Evolutionary conservation across 2,329 filamentous ascomycete species (phyloP).

Genomic region (Aspergillus aculeatinus): DNA sequence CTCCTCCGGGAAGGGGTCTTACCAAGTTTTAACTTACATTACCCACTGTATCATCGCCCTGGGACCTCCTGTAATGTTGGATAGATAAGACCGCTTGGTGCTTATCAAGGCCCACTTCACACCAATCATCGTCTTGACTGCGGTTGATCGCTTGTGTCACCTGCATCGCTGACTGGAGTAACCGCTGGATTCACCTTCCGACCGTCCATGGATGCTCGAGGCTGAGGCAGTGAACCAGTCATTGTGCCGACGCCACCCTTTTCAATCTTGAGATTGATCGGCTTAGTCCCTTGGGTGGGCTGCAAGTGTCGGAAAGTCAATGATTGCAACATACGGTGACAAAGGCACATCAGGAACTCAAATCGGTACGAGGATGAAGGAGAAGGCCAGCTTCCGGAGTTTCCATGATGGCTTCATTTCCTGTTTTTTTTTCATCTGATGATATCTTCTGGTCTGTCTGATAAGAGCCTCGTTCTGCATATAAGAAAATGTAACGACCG

Average conservation of each 20-base stretch:
- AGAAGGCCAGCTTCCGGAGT: neutral
- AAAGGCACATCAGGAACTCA: neutral
- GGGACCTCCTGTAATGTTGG: neutral
- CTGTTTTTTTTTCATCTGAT: neutral
- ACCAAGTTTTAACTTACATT: neutral
- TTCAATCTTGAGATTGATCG: neutral
- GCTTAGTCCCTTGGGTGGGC: neutral
- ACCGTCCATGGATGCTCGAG: neutral
- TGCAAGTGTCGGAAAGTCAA: neutral
- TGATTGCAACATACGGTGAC: neutral
- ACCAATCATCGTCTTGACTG: neutral
- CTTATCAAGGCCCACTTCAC: constrained; percentile 1
- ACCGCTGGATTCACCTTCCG: neutral
- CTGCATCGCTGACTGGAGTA: neutral
- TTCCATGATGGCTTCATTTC: neutral
- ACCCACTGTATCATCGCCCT: neutral
- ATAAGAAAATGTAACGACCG: neutral
- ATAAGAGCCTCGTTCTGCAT: neutral
- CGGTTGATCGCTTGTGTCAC: neutral
- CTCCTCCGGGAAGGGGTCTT: constrained; percentile 4
- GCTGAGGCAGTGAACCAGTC: neutral
- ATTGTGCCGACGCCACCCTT: neutral
- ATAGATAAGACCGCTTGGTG: constrained; percentile 1
- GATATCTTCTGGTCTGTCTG: neutral
- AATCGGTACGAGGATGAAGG: neutral